Conservation (phyloP, 768 basidiomycete species). For the Podaxis sp. region DNA sequence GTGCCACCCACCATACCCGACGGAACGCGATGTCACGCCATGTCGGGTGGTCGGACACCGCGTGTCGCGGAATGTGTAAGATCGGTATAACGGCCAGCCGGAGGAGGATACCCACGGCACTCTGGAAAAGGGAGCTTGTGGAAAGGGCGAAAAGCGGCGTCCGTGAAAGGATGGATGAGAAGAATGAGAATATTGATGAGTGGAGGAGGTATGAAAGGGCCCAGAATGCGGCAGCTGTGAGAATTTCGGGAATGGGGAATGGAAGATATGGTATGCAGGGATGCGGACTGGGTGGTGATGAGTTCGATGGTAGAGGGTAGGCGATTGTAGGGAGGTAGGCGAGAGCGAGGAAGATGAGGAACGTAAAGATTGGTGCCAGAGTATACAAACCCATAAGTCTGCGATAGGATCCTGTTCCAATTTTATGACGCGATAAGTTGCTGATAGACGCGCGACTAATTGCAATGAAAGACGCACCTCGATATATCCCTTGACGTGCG, state of each 20-base stretch:
- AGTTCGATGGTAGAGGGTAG: slow-evolving; percentile 38
- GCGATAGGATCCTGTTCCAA: slow-evolving; percentile 57
- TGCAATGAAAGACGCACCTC: slow-evolving; percentile 20
- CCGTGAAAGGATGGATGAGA: slow-evolving; percentile 44
- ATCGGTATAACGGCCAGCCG: slow-evolving; percentile 23
- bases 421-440: slow-evolving; percentile 7
- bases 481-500: slow-evolving; percentile 31
- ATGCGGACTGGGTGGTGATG: slow-evolving; percentile 27
- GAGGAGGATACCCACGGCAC: slow-evolving; percentile 49
- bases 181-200: slow-evolving; percentile 35
- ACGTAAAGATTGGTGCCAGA: slow-evolving; percentile 55
- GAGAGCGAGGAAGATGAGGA: slow-evolving; percentile 49
- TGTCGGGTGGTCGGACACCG: slow-evolving; percentile 39
- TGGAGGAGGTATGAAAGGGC: slow-evolving; percentile 51
- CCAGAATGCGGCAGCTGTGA: slow-evolving; percentile 63
- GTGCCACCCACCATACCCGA: slow-evolving; percentile 74
- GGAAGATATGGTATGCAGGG: slow-evolving; percentile 47
- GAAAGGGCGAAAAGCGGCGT: slow-evolving; percentile 52
- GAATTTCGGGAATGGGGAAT: slow-evolving; percentile 65
- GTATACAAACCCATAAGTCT: slow-evolving; percentile 55
- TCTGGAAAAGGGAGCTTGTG: slow-evolving; percentile 53
- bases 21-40: slow-evolving; percentile 60
- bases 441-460: slow-evolving; percentile 4
- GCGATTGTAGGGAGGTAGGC: slow-evolving; percentile 48
- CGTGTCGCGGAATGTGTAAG: slow-evolving; percentile 13